phyloP scores from a whole-genome alignment of 768 basidiomycete genomes.

The Sarcodon aspratus region DNA sequence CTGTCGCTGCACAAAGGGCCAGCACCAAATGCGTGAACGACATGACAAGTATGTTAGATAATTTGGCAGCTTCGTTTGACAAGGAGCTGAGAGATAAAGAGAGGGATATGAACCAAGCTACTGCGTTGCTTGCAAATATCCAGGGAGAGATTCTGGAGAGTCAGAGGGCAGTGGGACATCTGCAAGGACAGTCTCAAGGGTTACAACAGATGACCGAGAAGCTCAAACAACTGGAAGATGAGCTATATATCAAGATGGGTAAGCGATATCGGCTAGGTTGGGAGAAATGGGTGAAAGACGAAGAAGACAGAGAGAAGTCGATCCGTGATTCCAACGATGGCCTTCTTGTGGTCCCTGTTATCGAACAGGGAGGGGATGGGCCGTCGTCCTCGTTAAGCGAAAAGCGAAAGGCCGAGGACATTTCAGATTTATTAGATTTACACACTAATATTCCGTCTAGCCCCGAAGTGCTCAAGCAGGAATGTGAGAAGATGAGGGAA shows the following conservation, averaged over 20 bases:
- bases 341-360: constrained; percentile 16
- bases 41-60: constrained; percentile 77
- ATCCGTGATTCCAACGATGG: constrained; percentile 58
- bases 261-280: constrained; percentile 76
- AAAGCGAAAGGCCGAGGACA: constrained; percentile 20
- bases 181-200: constrained; percentile 57
- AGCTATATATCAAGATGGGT: constrained; percentile 67
- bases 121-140: constrained; percentile 74
- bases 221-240: constrained; percentile 52
- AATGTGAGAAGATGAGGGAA: constrained; percentile 50
- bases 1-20: constrained; percentile 74
- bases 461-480: constrained; percentile 36
- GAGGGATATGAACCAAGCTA: constrained; percentile 82
- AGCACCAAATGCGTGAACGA: constrained; percentile 80
- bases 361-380: constrained; percentile 41
- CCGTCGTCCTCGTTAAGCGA: constrained; percentile 34
- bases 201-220: constrained; percentile 47
- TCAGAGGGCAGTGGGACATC: constrained; percentile 60
- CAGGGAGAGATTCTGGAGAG: constrained; percentile 86
- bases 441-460: constrained; percentile 48
- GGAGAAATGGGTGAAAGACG: constrained; percentile 87
- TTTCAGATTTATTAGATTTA: constrained; percentile 50
- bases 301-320: constrained; percentile 64
- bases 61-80: constrained; percentile 83
- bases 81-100: constrained; percentile 88